Percentiles rank a stretch among this genome's conserved stretches.
phyloP scores from a whole-genome alignment of 2,329 filamentous ascomycete species.

The Aspergillus nomiae region DNA sequence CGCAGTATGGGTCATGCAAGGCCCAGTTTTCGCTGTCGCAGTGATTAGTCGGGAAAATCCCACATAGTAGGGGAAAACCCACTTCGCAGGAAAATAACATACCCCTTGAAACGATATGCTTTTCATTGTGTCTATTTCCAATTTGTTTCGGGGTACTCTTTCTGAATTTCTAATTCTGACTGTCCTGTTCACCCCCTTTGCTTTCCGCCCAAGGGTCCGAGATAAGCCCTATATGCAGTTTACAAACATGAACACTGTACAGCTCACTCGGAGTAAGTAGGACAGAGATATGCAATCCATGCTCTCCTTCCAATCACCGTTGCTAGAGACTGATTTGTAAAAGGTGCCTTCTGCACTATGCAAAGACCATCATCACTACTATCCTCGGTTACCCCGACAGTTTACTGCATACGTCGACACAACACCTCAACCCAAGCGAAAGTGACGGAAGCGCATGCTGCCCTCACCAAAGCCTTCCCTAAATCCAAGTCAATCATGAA shows the following conservation, averaged over 20 bases:
- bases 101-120: neutral
- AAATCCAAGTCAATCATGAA: neutral
- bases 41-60: neutral
- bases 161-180: rapidly evolving
- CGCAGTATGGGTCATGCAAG: neutral
- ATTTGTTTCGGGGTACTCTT: neutral
- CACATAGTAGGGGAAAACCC: neutral
- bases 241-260: neutral
- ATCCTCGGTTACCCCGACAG: neutral
- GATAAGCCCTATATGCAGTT: neutral
- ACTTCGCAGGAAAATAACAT: neutral
- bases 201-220: neutral
- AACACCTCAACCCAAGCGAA: neutral
- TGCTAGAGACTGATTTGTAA: neutral
- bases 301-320: rapidly evolving
- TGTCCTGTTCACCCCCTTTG: neutral
- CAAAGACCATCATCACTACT: neutral
- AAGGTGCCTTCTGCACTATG: neutral
- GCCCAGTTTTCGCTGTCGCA: neutral
- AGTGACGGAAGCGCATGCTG: neutral
- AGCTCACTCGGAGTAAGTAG: neutral
- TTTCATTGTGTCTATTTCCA: neutral
- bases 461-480: neutral
- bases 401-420: neutral
- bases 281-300: neutral